Base-by-base conservation (phyloP, 2,329 filamentous ascomycete genomes). In the Monosporascus sp. region DNA sequence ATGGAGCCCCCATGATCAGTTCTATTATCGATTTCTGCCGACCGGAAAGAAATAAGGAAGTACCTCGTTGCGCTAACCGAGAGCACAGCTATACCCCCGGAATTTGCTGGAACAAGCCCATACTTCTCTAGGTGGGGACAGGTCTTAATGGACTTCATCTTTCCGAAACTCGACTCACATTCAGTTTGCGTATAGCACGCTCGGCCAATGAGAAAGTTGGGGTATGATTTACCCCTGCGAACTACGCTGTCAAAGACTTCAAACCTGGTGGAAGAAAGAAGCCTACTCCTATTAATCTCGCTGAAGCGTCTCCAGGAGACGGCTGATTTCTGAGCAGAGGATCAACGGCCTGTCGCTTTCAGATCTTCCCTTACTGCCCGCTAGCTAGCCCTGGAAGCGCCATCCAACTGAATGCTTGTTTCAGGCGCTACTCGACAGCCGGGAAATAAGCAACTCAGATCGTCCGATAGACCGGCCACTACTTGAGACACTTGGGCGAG, bases 121-220 rank as follows among this genome's bases (percentile, higher is more conserved):
- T 46, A 25, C 43, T 31, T 46, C 43, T 49, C 50, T 46, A 51
- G 60, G 61, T 56, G 58, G 59, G 57, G 57, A 60, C 50, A 59
- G 52, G 61, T 64, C 62, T 65, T 62, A 58, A 60, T 64, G 55
- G 43, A 49, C 58, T 59, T 65, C 65, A 55, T 58, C 55, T 56
- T 64, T 62, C 66, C 65, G 67, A 69, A 60, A 69, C 67, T 62
- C 62, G 66, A 67, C 62, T 69, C 63, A 68, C 58, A 65, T 57
- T 63, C 59, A 67, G 66, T 68, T 68, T 69, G 66, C 57, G 57
- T 64, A 63, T 59, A 57, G 44, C 54, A 52, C 43, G 15, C 45
- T 53, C 50, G 51, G 58, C 66, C 66, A 69, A 69, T 70, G 60
- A 67, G 54, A 46, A 47, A 54, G 46, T 56, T 51, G 39, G 54